Conservation (phyloP, 2,329 filamentous ascomycete species). For the Colletotrichum cereale region DNA sequence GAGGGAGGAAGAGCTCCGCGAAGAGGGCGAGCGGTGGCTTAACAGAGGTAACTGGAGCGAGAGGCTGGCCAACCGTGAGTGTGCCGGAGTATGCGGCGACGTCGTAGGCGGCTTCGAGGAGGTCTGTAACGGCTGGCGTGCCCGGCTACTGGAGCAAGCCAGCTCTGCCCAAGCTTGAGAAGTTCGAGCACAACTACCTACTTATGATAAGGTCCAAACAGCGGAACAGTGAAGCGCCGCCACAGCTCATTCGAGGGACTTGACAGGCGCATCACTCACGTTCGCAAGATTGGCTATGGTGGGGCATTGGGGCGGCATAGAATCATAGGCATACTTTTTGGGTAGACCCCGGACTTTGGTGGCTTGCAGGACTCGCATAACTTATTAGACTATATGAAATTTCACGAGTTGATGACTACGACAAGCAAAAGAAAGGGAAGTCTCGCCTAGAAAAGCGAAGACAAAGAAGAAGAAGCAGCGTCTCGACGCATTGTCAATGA, state of each 20-base stretch:
- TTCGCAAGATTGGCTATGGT: conserved; percentile 8
- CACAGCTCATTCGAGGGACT: not conserved
- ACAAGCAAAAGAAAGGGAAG: not conserved
- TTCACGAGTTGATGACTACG: conserved; percentile 34
- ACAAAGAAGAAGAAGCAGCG: not conserved
- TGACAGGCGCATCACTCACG: not conserved
- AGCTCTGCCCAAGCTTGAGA: conserved; percentile 59
- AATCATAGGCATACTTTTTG: conserved; percentile 13
- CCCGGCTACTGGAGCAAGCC: conserved; percentile 77
- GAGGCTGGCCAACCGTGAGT: conserved; percentile 81
- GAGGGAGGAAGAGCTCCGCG: conserved; percentile 83
- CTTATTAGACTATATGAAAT: conserved; percentile 37
- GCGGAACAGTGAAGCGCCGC: not conserved
- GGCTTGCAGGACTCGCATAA: not conserved
- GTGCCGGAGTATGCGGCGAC: conserved; percentile 84
- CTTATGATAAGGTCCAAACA: not conserved
- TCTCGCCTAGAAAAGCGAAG: not conserved
- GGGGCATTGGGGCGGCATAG: not conserved
- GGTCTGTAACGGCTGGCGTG: conserved; percentile 87
- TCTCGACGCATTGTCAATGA: too few relatives aligned
- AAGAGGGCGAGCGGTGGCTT: conserved; percentile 87
- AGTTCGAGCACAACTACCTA: conserved; percentile 13
- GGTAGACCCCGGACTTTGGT: conserved; percentile 1
- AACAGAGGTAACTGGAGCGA: conserved; percentile 86
- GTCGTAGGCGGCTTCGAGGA: conserved; percentile 94